Conservation (phyloP, 768 basidiomycete species). For the Boletus edulis region DNA sequence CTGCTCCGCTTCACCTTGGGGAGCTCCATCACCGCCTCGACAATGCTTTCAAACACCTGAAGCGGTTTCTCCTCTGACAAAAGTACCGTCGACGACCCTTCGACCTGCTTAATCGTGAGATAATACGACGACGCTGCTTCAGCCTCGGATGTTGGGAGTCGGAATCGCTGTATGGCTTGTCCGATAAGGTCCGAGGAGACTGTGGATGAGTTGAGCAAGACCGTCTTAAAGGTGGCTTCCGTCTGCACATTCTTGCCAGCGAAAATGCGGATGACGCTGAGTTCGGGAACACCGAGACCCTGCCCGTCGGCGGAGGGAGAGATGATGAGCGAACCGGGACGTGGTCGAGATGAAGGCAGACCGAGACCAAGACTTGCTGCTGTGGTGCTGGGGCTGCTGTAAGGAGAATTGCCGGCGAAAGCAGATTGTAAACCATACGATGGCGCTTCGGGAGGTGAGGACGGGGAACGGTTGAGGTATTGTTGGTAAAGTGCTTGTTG, state of each 20-base stretch:
- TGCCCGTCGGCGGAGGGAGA: constrained; percentile 60
- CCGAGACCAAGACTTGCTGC: constrained; percentile 46
- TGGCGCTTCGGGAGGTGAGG: constrained; percentile 71
- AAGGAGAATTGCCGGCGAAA: constrained; percentile 48
- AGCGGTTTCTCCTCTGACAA: constrained; percentile 77
- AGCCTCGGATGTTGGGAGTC: constrained; percentile 60
- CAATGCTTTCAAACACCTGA: constrained; percentile 83
- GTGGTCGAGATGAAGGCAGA: constrained; percentile 52
- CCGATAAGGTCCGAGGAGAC: constrained; percentile 80
- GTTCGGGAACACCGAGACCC: constrained; percentile 65
- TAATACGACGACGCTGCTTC: constrained; percentile 67
- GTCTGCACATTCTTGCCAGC: constrained; percentile 89
- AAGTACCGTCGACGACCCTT: constrained; percentile 78
- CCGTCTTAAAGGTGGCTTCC: constrained; percentile 98
- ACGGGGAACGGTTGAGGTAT: constrained; percentile 85
- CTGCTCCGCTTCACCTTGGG: constrained; percentile 92
- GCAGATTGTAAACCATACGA: constrained; percentile 77
- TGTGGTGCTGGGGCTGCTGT: constrained; percentile 37
- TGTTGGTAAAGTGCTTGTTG: constrained; percentile 86
- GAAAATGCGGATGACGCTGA: constrained; percentile 95
- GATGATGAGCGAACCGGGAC: constrained; percentile 77
- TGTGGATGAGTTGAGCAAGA: constrained; percentile 84
- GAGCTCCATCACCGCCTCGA: constrained; percentile 74
- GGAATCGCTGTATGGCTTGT: constrained; percentile 94
- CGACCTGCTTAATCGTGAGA: constrained; percentile 90